Conservation (phyloP, 108 stramenopile species). For the Mediolabrus comicus region DNA sequence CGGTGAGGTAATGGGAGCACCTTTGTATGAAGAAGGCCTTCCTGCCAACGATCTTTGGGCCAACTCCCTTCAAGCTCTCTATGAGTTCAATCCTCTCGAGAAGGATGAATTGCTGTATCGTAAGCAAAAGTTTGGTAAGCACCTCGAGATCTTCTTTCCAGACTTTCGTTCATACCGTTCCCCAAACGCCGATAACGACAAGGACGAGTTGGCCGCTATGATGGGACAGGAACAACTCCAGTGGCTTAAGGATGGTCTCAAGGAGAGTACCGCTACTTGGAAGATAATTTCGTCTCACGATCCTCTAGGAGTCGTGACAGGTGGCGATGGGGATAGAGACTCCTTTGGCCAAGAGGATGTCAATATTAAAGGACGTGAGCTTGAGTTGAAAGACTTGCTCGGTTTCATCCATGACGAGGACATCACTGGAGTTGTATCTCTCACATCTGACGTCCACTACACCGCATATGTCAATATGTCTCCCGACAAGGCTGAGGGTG, state of each 20-base stretch:
- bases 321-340: slow-evolving; percentile 28
- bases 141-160: slow-evolving; percentile 49
- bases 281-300: slow-evolving; percentile 47
- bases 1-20: slow-evolving; percentile 7
- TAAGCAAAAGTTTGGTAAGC: slow-evolving; percentile 41
- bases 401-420: slow-evolving; percentile 29
- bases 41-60: slow-evolving; percentile 18
- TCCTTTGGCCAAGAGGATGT: slow-evolving; percentile 28
- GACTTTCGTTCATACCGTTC: slow-evolving; percentile 44
- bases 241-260: slow-evolving; percentile 43
- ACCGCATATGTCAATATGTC: slow-evolving; percentile 40
- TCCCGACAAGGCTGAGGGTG: slow-evolving; percentile 30
- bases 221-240: slow-evolving; percentile 40
- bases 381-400: slow-evolving; percentile 39
- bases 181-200: slow-evolving; percentile 21
- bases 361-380: slow-evolving; percentile 30
- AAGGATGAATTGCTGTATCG: slow-evolving; percentile 22
- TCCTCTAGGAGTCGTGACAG: slow-evolving; percentile 42
- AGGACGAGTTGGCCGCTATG: slow-evolving; percentile 24
- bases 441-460: slow-evolving; percentile 50
- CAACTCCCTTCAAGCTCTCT: slow-evolving; percentile 31
- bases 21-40: slow-evolving; percentile 1
- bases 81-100: slow-evolving; percentile 37
- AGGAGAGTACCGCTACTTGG: slow-evolving; percentile 38
- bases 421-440: slow-evolving; percentile 31